A percentile compares a stretch with the other conserved stretches of the same genome.
Evolutionary conservation across 2,329 filamentous ascomycete genomes (phyloP).

Genomic region (Neofusicoccum ribis): DNA sequence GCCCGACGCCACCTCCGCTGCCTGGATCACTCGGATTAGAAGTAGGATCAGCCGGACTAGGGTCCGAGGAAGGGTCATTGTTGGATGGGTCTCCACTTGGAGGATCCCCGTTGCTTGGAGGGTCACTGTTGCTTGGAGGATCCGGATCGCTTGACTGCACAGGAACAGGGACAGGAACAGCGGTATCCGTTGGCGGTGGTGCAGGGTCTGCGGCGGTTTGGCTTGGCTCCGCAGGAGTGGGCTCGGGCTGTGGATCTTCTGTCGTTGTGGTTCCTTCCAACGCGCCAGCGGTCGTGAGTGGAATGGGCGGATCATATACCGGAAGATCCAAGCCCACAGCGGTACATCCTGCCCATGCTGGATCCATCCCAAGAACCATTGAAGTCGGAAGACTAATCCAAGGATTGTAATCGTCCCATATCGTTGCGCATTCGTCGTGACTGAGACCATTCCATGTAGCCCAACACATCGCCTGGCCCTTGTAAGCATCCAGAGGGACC

Average conservation of each 20-base stretch:
- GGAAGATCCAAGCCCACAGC: neutral
- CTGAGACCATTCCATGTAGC: neutral
- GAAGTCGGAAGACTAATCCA: neutral
- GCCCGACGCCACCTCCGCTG: neutral
- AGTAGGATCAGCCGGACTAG: neutral
- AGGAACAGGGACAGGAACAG: neutral
- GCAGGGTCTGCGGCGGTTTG: neutral
- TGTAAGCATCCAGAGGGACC: neutral
- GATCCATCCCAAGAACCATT: neutral
- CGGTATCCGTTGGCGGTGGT: neutral
- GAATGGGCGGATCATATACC: neutral
- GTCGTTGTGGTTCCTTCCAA: neutral
- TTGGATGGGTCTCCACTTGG: neutral
- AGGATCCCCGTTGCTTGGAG: neutral
- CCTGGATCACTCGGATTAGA: neutral
- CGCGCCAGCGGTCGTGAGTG: neutral
- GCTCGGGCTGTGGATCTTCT: neutral
- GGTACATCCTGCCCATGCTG: neutral
- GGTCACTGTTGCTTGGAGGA: neutral
- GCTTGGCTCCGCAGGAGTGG: neutral
- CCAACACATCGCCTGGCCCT: neutral
- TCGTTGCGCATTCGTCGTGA: neutral
- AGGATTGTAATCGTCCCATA: constrained; percentile 3
- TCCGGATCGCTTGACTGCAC: neutral
- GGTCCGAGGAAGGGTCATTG: neutral